Evolutionary conservation across 1,139 yeast species (phyloP), one percentile per base, ranked within the genome.

Genomic region (Scheffersomyces titani): DNA sequence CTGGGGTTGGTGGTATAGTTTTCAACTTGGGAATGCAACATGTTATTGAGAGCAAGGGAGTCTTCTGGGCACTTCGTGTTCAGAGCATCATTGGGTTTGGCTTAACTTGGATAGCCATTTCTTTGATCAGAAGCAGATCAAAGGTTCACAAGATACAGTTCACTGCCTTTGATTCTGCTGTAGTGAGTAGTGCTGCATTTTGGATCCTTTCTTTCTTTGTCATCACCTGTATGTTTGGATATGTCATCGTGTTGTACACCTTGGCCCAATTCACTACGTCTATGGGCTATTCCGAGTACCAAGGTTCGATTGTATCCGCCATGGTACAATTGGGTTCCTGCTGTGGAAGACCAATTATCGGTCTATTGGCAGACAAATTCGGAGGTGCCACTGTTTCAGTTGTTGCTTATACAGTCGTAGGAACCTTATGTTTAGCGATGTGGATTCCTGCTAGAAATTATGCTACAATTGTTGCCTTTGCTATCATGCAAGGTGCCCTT

Each of bases 381-480:
- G 89, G 89, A 0, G 71, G 84, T 5, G 61, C 79, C 30, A 82
- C 84, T 51, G 69, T 79, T 16, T 60, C 80, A 6, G 61, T 74
- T 2, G 75, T 78, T 1, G 70, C 69, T 22, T 74, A 71, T 59
- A 47, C 49, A 51, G 54, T 73, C 30, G 71, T 76, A 55, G 84
- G 84, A 52, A 70, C 74, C 48, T 71, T 69, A 55, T 78, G 74
- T 44, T 70, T 73, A 47, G 87, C 85, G 1, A 82, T 86, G 83
- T 87, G 90, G 90, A 77, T 86, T 47, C 88, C 88, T 2, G 80
- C 85, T 16, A 69, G 82, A 52, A 83, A 82, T 62, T 81, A 71
- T 60, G 86, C 85, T 2, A 81, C 86, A 3, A 79, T 85, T 1
- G 66, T 82, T 19, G 76, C 70, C 1, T 80, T 82, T 63, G 82